Evolutionary conservation across 805 yeast species (phyloP), one percentile per base, ranked within the genome.

Genomic region (Barnettozyma pratensis): DNA sequence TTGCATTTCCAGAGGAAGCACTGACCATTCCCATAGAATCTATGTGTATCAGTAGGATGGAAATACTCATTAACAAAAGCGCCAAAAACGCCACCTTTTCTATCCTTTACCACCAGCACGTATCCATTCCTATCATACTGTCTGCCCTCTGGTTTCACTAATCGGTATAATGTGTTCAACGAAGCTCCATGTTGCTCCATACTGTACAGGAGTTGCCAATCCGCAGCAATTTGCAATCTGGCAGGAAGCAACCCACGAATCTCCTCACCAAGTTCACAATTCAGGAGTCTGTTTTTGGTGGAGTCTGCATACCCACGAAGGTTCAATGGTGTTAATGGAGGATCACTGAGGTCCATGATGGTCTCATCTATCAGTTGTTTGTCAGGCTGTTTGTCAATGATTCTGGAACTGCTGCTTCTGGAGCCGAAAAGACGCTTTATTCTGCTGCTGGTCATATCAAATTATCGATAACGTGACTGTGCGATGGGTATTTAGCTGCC

Each of bases 141-240:
- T 45, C 58, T 62, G 8, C 61, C 51, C 25, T 60, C 70, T 0
- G 85, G 85, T 41, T 69, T 69, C 47, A 79, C 65, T 41, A 73
- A 70, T 12, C 76, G 69, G 62, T 91, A 92, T 14, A 94, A 66
- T 0, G 98, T 90, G 49, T 77, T 81, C 46, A 92, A 65, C 0
- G 96, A 87, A 0, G 96, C 83, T 0, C 99, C 99, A 63, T 90
- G 87, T 64, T 89, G 97, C 56, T 91, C 97, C 51, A 88, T 67
- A n/a, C 94, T 84, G 62, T 91, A 92, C 3, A 82, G 65, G 44
- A 94, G 65, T 6, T 75, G 66, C 99, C 98, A 94, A 6, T 76
- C 76, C 37, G 85, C 83, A 52, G 79, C 79, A 27, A 92, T 71
- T 63, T 89, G 97, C 37, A 87, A 70, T 42, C 97, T 72, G 5